Base-by-base conservation (phyloP, 2,329 filamentous ascomycete species). In the Plenodomus tracheiphilus region DNA sequence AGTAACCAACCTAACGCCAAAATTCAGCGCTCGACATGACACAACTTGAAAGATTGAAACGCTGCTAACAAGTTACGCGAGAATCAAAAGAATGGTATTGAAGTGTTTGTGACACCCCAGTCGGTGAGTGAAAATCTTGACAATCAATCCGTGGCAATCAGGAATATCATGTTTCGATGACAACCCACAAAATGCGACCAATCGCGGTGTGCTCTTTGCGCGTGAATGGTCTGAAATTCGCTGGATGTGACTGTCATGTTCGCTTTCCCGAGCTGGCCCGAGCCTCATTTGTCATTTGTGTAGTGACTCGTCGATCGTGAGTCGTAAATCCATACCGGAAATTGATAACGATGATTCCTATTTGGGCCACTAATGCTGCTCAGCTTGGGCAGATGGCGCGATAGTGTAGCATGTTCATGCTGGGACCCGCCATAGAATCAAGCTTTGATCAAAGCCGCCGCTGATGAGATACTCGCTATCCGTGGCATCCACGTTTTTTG, bases 401-500 rank as follows among this genome's bases (percentile, higher is more conserved):
- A 25, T 6, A 6, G 22, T 25, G 22, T 15, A 32, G 11, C 28
- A 32, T 11, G 28, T 32, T 32, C 35, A 37, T 9, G 11, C 18
- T 37, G 35, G 18, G 16, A 32, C 28, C 28, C 35, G 16, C 35
- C 35, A 37, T 6, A 37, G 11, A 20, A 37, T 20, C 35, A 37
- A 37, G 7, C 16, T 79, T 61, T 82, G 82, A 70, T 87, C 84
- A 68, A 86, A 87, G 1, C 83, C 85, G 19, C 84, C 84, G 68
- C 81, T 85, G 22, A 86, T 74, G 45, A 86, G 61, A 66, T 79
- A 76, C 65, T 86, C 84, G 50, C 77, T 74, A n/a, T 41, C 58
- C 56, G 37, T 37, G 21, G 37, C 28, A 22, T 64, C 53, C 43
- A 56, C 54, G 17, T 61, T 56, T 10, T 54, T 56, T 43, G 61